Evolutionary conservation across 2,329 filamentous ascomycete genomes (phyloP), one percentile per base, ranked within the genome.

Genomic region (Phyllosticta ampelicida): DNA sequence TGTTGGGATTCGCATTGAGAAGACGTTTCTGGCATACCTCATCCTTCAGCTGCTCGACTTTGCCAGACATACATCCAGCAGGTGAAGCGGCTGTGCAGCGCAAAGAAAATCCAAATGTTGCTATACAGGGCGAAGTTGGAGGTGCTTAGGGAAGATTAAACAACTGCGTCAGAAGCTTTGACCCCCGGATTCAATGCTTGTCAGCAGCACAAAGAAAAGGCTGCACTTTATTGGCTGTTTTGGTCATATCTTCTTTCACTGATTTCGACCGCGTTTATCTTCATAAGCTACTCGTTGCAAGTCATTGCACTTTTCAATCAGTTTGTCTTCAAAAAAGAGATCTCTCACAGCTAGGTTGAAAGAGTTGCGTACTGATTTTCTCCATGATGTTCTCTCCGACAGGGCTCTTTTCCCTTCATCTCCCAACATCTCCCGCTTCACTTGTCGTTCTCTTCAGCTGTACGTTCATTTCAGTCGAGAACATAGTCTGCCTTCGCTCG

Each of bases 21-120:
- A 4, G 30, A 19, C 28, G 51, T 49, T 51, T 49, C 19, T 16
- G 53, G 50, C 67, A 56, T 73, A 84, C 82, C 78, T 87, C 84
- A 85, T 87, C 82, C 73, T 85, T 85, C 67, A 87, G 80, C 71
- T 82, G 81, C 70, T 80, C 77, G 64, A 81, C 78, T 65, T 77
- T 77, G 69, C 77, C 75, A 74, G 82, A 84, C 83, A 86, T 86
- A 74, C 82, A 84, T 80, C 55, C 55, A 58, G 55, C 66, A 72
- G 55, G 28, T 29, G 20, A 50, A n/a, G 50, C 21, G 52, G 55
- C 55, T 53, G 13, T 44, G 16, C 16, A 16, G 36, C 11, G 36
- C 36, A n/a, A 44, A 44, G 13, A 4, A n/a, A 44, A 5, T n/a
- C 5, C 16, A n/a, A n/a, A 6, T n/a, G 36, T 44, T n/a, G 36